Base-by-base conservation (phyloP, 2,329 filamentous ascomycete genomes). In the Endothia cerciana region DNA sequence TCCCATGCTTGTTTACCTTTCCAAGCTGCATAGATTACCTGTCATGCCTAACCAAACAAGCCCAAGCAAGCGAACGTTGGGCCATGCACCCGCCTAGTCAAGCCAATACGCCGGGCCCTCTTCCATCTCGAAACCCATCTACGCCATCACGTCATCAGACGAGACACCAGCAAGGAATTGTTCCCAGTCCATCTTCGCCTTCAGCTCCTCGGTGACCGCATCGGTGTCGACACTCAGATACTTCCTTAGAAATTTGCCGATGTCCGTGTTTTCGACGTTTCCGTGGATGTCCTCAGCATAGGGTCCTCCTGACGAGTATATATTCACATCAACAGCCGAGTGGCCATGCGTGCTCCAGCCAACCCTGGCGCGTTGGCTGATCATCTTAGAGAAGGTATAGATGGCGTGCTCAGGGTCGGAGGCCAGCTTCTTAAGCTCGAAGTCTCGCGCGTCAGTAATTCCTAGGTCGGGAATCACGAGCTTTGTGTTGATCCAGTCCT, bases 291-390 rank as follows among this genome's bases (percentile, higher is more conserved):
- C 82, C 53, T 86, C 83, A 0, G 89, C 86, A 45, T 86, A 83
- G 0, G 86, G 83, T 3, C 91, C 89, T 56, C 84, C 83, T 0
- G 91, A 94, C 62, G 91, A 90, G 79, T 98, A 99, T 71, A 99
- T 92, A 77, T 99, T 99, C 59, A 99, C 95, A 75, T 99, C 95
- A 8, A 95, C 93, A 61, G 90, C 95, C 25, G 90, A 91, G 79
- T 99, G 95, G 36, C 95, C 95, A 76, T 97, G 94, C 0, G 94
- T 97, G 69, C 87, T 90, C 95, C 95, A 99, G 17, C 95, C 96
- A 53, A 97, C 87, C 74, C 97, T 93, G 1, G 94, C 92, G 67
- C 95, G 88, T 4, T 91, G 85, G 71, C 92, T 97, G 71, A 98
- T 87, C 81, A 99, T 94, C 73, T 92, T 89, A 0, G 93, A 89